A percentile compares a stretch with the other conserved stretches of the same genome.
Conservation (phyloP, 2,329 filamentous ascomycete genomes). For the Xylariaceae sp. region DNA sequence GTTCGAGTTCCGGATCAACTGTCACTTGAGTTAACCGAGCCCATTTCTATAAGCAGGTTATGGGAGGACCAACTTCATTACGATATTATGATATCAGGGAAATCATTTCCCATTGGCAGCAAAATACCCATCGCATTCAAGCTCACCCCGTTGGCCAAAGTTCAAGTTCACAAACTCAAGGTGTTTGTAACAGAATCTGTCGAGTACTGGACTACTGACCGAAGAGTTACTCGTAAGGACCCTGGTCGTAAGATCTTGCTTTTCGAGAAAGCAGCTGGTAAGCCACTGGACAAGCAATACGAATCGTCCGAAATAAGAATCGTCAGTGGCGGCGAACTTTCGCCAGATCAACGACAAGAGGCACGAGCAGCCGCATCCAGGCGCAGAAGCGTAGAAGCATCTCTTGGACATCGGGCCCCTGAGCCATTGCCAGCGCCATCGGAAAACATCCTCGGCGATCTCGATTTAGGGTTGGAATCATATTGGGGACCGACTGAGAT, state of each 20-base stretch:
- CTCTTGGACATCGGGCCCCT: constrained; percentile 36
- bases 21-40: constrained; percentile 85
- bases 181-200: constrained; percentile 87
- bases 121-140: constrained; percentile 93
- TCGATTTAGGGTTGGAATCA: constrained; percentile 65
- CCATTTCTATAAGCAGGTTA: constrained; percentile 86
- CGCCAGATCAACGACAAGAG: constrained; percentile 42
- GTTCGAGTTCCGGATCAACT: constrained; percentile 83
- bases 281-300: constrained; percentile 68
- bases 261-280: constrained; percentile 83
- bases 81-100: constrained; percentile 92
- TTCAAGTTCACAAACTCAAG: constrained; percentile 88
- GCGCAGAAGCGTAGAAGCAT: constrained; percentile 53
- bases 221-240: constrained; percentile 79
- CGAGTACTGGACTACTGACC: constrained; percentile 85
- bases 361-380: constrained; percentile 44
- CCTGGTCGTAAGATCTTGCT: constrained; percentile 79
- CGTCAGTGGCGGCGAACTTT: constrained; percentile 74
- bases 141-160: constrained; percentile 85
- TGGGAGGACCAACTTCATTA: constrained; percentile 97
- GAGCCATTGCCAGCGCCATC: constrained; percentile 46
- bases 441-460: constrained; percentile 76
- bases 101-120: constrained; percentile 85
- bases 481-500: constrained; percentile 88
- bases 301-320: constrained; percentile 73